Evolutionary conservation across 73 alveolate genomes (phyloP).

Genomic region (Breviolum minutum): DNA sequence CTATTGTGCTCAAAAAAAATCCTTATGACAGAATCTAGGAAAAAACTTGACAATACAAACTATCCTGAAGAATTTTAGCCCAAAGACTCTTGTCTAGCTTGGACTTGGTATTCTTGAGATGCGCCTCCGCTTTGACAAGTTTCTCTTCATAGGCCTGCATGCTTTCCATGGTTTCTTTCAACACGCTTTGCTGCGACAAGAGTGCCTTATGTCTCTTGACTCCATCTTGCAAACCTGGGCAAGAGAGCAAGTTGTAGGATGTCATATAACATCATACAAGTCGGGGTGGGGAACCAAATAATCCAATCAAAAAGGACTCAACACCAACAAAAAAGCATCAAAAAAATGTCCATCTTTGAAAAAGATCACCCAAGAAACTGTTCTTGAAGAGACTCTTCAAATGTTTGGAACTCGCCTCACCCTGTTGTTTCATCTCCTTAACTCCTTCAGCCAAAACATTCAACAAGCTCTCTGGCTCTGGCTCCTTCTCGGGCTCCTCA

Average conservation of each 20-base stretch:
- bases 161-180: background rate
- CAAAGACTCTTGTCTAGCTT: constrained; percentile 20
- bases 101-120: background rate
- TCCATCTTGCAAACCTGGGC: constrained; percentile 22
- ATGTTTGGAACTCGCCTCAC: constrained; percentile 26
- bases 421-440: constrained; percentile 14
- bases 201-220: constrained; percentile 23
- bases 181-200: background rate
- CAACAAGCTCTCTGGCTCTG: constrained; percentile 24
- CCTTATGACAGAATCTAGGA: background rate
- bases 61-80: background rate
- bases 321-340: no score
- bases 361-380: background rate
- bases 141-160: constrained; percentile 13
- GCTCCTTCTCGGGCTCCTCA: constrained; percentile 6
- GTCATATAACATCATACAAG: no score
- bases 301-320: no score
- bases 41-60: background rate
- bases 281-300: no score
- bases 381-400: background rate
- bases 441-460: background rate
- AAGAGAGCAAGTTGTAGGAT: background rate
- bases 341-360: no score
- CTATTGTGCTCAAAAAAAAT: background rate
- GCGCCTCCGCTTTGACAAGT: background rate